Evolutionary conservation across 2,329 filamentous ascomycete genomes (phyloP), one percentile per base, ranked within the genome.

Genomic region (Plectosphaerella cucumerina): DNA sequence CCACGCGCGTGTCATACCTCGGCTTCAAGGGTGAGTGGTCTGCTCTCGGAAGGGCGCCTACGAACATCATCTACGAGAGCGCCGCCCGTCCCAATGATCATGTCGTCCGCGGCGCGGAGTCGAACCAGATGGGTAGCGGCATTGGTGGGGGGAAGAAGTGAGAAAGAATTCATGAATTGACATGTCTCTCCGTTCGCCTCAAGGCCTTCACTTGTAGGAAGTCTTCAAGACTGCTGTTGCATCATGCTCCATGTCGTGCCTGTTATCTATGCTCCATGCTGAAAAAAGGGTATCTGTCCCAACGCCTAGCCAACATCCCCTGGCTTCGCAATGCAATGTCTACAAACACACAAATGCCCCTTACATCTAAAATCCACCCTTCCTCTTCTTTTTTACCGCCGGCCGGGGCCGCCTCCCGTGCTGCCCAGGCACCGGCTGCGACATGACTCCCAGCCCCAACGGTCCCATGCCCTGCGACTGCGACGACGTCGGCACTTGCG

Each of bases 71-170:
- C 54, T 99, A 97, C 69, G 94, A 99, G 78, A 88, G 91, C 17
- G 93, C 93, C 22, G 87, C 94, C 34, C 96, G 97, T 67, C 94
- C 93, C 12, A 82, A 74, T 44, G 94, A 99, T 71, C 94, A 99
- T 71, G 82, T 80, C 70, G 21, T 86, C 20, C 84, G 82, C 71
- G 82, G 82, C 8, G 76, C 76, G 46, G 67, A 61, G 43, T 65
- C 76, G 42, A 82, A 80, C 58, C 69, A 76, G 65, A 75, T 84
- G 69, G 80, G 80, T 1, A 76, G 75, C 52, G 72, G 73, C 1
- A 74, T 84, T 60, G 78, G 80, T 2, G 70, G 73, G 39, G 20
- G 39, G 39, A 42, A 20, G 39, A 42, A 42, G 39, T 42, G 8
- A 31, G 26, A 31, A 31, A 31, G 12, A 31, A 31, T 31, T 11